Percentiles rank a stretch among this genome's conserved stretches.
Conservation (phyloP, 768 basidiomycete species). For the Russula griseocarnosa region DNA sequence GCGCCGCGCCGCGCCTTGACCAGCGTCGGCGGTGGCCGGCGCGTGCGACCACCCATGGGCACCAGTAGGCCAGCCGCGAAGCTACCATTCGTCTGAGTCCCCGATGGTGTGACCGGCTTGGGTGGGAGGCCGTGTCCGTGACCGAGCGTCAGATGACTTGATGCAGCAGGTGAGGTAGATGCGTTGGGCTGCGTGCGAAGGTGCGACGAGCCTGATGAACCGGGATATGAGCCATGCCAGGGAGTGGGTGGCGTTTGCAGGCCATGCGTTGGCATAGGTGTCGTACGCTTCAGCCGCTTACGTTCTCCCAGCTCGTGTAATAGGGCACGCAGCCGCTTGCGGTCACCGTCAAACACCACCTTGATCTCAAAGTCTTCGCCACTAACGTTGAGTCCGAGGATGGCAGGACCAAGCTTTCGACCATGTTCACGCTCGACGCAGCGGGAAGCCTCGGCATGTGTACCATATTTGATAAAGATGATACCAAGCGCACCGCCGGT, state of each 20-base stretch:
- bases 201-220: slow-evolving; percentile 21
- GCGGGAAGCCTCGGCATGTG: slow-evolving; percentile 61
- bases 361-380: slow-evolving; percentile 58
- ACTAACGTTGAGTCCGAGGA: slow-evolving; percentile 33
- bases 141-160: slow-evolving; percentile 6
- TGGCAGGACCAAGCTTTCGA: slow-evolving; percentile 48
- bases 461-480: slow-evolving; percentile 62
- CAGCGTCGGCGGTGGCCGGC: slow-evolving; percentile 25
- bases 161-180: slow-evolving; percentile 19
- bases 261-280: slow-evolving; percentile 20
- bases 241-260: slow-evolving; percentile 15
- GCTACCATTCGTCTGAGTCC: slow-evolving; percentile 15
- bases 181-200: slow-evolving; percentile 20
- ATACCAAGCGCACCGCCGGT: slow-evolving; percentile 85
- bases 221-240: slow-evolving; percentile 35
- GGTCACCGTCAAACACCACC: slow-evolving; percentile 79
- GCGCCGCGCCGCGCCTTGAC: slow-evolving; percentile 25
- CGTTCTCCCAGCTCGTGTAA: slow-evolving; percentile 58
- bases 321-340: slow-evolving; percentile 56
- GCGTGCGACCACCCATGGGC: slow-evolving; percentile 26
- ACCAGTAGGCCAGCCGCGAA: slow-evolving; percentile 16
- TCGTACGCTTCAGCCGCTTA: slow-evolving; percentile 40
- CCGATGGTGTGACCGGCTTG: slow-evolving; percentile 26
- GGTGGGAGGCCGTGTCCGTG: slow-evolving; percentile 24
- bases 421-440: slow-evolving; percentile 70